Base-by-base conservation (phyloP, 164 flowering plant species). In the grape (Vitis vinifera) region DNA sequence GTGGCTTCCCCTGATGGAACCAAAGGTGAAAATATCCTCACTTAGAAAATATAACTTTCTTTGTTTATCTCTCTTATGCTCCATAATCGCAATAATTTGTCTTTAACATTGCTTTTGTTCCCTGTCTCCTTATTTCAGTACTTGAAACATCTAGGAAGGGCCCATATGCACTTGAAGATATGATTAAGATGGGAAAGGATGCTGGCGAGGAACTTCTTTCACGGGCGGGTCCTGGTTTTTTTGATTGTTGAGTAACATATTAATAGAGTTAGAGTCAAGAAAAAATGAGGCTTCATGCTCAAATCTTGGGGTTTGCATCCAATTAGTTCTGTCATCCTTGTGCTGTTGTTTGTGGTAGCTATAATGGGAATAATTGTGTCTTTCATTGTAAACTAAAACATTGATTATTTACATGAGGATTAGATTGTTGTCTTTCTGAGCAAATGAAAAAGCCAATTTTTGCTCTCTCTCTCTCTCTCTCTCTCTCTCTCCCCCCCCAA, bases 1-100 rank as follows among this genome's bases (percentile, higher is more conserved):
- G 99, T 95, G 37, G 99, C 99, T 70, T 93, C 99, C 2, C 97
- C 98, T 1, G 97, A 95, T 83, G 99, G 99, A 75, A 88, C 86
- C 30, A 83, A 78, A 69, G 98, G 99, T 95, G 79, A 68, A 56
- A 14, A 10, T 31, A 44, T 62, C 4, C 30, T 58, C 6, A 1
- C 62, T 14, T 1, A 57, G 12, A 19, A 8, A 12, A 37, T 37
- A 37, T 37, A 37, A 37, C 7, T 37, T 53, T 30, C 7, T 47
- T 51, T 52, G 10, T 64, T 17, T 31, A 1, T 64, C 11, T 30
- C 9, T 19, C 1, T 8, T 49, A 13, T 6, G 7, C 7, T 37
- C 44, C 44, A 37, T 37, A 37, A 37, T 37, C 5, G 44, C 67
- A 15, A 16, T 13, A 19, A 37, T 61, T 37, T n/a, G 15, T 48